A percentile compares a stretch with the other conserved stretches of the same genome.
These are phyloP conservation scores for Cyclotella atomus DNA, from an alignment of 108 stramenopile species.

Conservation along the genomic window DNA sequence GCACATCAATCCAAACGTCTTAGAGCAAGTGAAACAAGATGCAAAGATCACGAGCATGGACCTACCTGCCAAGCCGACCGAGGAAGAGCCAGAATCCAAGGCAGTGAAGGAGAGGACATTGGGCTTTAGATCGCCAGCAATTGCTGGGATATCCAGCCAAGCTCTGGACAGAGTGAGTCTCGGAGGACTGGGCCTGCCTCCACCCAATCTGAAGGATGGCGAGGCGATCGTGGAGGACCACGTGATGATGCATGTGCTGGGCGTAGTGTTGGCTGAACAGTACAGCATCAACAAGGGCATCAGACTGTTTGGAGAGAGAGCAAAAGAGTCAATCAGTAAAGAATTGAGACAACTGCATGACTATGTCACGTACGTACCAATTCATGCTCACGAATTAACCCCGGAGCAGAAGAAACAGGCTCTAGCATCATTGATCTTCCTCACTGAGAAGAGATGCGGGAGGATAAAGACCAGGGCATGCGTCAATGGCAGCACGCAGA, in stretches of 20 bases:
- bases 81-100: neutral
- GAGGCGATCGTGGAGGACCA: neutral
- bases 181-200: neutral
- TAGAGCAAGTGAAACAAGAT: neutral
- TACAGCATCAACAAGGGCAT: neutral
- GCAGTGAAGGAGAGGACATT: neutral
- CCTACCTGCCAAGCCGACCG: neutral
- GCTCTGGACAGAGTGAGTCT: neutral
- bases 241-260: neutral
- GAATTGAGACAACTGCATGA: neutral
- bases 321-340: neutral
- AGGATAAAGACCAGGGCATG: constrained; percentile 36
- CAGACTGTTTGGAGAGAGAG: neutral
- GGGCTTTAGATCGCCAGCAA: neutral
- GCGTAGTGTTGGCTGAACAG: neutral
- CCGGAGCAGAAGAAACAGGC: neutral
- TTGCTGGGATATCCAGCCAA: neutral
- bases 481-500: neutral
- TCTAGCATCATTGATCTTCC: neutral
- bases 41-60: neutral
- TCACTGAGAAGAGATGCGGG: constrained; percentile 4
- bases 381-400: neutral
- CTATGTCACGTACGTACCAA: neutral
- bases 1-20: neutral
- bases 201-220: neutral